Conservation (phyloP, 1,284 basidiomycete species). For the Microbotryomycetes sp. region DNA sequence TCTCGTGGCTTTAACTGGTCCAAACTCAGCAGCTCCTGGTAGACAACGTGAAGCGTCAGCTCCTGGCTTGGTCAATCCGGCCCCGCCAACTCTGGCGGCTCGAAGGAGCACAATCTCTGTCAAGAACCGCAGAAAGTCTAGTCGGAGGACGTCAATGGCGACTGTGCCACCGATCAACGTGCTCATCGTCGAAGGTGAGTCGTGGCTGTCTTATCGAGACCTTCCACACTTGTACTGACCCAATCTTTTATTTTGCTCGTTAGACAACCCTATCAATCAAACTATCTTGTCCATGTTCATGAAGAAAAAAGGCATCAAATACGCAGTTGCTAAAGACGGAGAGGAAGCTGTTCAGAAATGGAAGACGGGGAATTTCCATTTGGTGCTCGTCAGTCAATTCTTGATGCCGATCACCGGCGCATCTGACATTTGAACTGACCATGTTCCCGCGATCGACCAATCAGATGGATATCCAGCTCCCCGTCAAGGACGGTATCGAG, state of each 20-base stretch:
- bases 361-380: conserved; percentile 86
- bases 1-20: not conserved
- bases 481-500: conserved; percentile 95
- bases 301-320: conserved; percentile 92
- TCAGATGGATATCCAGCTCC: conserved; percentile 99
- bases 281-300: conserved; percentile 93
- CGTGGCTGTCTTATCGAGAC: conserved; percentile 6
- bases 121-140: conserved; percentile 11
- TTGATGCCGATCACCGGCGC: not conserved
- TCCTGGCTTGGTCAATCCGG: no score
- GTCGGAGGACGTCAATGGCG: conserved; percentile 17
- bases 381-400: conserved; percentile 69
- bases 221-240: not conserved
- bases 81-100: not conserved
- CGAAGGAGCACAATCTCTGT: not conserved
- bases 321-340: conserved; percentile 89
- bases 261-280: conserved; percentile 98
- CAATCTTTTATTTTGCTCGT: not conserved
- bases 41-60: conserved; percentile 1
- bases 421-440: not conserved
- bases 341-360: conserved; percentile 95
- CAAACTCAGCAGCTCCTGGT: not conserved
- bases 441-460: no score
- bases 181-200: conserved; percentile 84
- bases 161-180: conserved; percentile 90